Evolutionary conservation across 2,329 filamentous ascomycete genomes (phyloP), one percentile per base, ranked within the genome.

Genomic region (Penicillium sp.): DNA sequence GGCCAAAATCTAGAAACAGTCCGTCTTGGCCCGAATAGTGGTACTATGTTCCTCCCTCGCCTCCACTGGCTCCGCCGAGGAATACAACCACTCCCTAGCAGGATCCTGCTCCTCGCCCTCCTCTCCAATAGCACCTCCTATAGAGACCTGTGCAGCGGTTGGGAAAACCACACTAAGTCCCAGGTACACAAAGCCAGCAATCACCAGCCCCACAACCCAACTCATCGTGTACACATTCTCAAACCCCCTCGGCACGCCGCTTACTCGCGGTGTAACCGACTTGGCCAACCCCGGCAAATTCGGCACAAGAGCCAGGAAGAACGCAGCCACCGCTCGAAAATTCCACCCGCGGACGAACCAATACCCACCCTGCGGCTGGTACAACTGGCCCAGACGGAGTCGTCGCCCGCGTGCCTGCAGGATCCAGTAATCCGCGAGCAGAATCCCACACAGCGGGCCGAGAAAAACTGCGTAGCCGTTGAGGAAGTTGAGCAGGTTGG

Each of bases 391-490:
- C 17, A 82, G 71, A 64, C 81, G 78, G 63, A 79, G 73, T 51
- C 76, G 73, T 11, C 69, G 60, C 47, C 69, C 69, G 61, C 79
- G 74, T 2, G 21, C 21, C 21, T 21, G 21, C 46, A 55, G 35
- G 8, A 38, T 38, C 65, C 79, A 81, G 66, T 84, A 84, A 54
- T 83, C 80, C 30, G 76, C 76, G 15, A 83, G 70, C 66, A 82
- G 74, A 9, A 83, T 76, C 3, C 81, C 82, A 3, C 56, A 78
- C 61, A 81, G 76, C 0, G 83, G 82, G 0, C 76, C 80, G n/a
- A 84, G 75, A 66, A 85, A 84, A 7, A 84, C 78, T 2, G 73
- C 74, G 76, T 76, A 70, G 11, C 67, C 65, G 53, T 62, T 67
- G 15, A 71, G 56, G 2, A 71, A 67, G 1, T 63, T 62, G 1